Base-by-base conservation (phyloP, 1,139 yeast genomes). In the Candida mesenterica region DNA sequence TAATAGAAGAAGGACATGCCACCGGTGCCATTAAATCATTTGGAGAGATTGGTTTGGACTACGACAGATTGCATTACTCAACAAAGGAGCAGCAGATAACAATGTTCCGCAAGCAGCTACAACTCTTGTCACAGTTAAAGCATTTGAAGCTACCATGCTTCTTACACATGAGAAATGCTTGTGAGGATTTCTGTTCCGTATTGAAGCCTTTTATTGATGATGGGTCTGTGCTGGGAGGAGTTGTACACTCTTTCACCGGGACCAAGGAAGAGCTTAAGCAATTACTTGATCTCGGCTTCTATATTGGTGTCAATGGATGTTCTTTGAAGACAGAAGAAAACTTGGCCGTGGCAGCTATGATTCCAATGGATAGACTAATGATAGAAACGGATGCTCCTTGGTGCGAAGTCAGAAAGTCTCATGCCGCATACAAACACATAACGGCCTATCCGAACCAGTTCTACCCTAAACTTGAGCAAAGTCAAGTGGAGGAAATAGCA, bases 371-470 rank as follows among this genome's bases (percentile, higher is more conserved):
- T 8, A 72, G 69, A 48, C 59, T 92, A 26, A 62, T 92, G 75
- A 74, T 92, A 15, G 99, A 92, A 57, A 90, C 97, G 0, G 97
- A 92, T 61, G 90, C 97, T 1, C 98, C 99, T 1, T 92, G 98
- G 98, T 92, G 99, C 62, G 97, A 90, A 52, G 78, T 92, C 28
- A 71, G 95, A 39, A 85, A 79, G 44, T 73, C 94, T 6, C 96
- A 88, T 55, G 89, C 90, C 3, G 76, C 94, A 13, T 79, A 76
- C 57, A 64, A 75, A 44, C 73, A 63, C 44, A 52, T 85, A 18
- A 58, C 77, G 0, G 53, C 65, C 4, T 75, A 77, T 41, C 86
- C 86, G 2, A 78, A 75, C 49, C 61, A 55, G 15, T 77, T 67
- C 39, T 79, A 77, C 44, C 86, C 86, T 1, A 26, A 26, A 12